Base-by-base conservation (phyloP, 495 filamentous ascomycete genomes). In the Penicillium dipodomyicola region DNA sequence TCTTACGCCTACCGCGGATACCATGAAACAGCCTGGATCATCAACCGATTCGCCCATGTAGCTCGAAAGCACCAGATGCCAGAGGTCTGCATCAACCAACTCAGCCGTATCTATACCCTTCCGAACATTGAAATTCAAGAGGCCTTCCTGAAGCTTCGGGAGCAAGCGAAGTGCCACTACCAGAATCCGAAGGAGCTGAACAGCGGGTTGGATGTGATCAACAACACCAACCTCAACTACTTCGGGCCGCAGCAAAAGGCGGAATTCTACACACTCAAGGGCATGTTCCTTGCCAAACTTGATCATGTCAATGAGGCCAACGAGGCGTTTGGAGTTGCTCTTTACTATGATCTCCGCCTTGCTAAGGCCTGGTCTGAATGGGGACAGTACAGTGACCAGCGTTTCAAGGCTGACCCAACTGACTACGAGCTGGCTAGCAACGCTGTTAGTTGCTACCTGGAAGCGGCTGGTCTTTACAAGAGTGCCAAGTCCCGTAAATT, bases 41-140 rank as follows among this genome's bases (percentile, higher is more conserved):
- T 99, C 74, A 99, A 99, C 69, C 82, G 95, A 19, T 99, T 99
- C 65, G 95, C 95, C 3, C 94, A 97, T 65, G 95, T 99, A 37
- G 94, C 95, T 47, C 84, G 95, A 29, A 97, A 97, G 76, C 95
- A 99, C 68, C 91, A 91, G 61, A 85, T 99, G 61, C 90, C 92
- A 1, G 95, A 97, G 45, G 94, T 97, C 49, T 99, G 95, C 77
- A 96, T 97, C 69, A 89, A 82, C 59, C 95, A 99, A 67, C 83
- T 99, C 12, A 96, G 91, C 65, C 90, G 92, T 49, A 99, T 99
- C 63, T 99, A 99, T 69, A 97, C 94, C 0, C 82, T 99, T 10
- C 95, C 95, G 8, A 99, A 99, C 65, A 99, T 99, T 33, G 95
- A 99, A 75, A 99, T 99, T 51, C 94, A 99, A 70, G 94, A 99